Conservation (phyloP, 345 rosid genomes). For the Cardamine resedifolia region DNA sequence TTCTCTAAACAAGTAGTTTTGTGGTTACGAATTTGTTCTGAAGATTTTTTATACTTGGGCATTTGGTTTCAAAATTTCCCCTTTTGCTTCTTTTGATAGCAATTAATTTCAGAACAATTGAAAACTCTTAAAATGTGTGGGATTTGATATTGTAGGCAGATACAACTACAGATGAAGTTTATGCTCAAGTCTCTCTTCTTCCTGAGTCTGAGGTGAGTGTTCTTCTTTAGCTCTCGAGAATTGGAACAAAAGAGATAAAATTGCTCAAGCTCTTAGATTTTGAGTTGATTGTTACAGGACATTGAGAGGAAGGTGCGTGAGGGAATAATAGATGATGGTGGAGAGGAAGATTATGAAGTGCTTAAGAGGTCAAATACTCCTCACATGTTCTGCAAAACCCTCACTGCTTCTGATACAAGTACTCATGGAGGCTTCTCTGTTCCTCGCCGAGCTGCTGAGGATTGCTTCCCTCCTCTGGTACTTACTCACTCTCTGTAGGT, state of each 20-base stretch:
- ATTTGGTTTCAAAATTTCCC: too few species aligned
- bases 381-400: conserved; percentile 99
- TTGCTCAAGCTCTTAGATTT: not conserved
- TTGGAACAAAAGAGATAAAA: not conserved
- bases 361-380: conserved; percentile 66
- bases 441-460: conserved; percentile 99
- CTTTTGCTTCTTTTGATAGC: conserved; percentile 1
- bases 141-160: conserved; percentile 66
- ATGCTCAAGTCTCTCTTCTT: conserved; percentile 84
- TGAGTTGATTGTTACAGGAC: conserved; percentile 39
- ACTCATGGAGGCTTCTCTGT: conserved; percentile 99
- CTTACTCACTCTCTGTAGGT: conserved; percentile 26
- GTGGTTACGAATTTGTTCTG: not conserved
- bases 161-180: conserved; percentile 83
- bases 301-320: conserved; percentile 58
- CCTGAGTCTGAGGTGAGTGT: conserved; percentile 74
- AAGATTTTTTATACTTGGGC: too few species aligned
- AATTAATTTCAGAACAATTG: not conserved
- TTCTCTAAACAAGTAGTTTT: not conserved
- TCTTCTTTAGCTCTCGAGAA: not conserved
- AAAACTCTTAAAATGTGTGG: not conserved
- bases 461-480: conserved; percentile 99
- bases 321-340: conserved; percentile 54
- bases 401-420: conserved; percentile 98
- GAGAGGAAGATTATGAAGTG: conserved; percentile 65